These are phyloP conservation scores for Scutellaria barbata DNA, from an alignment of 257 asterid genomes.

Conservation along the genomic window DNA sequence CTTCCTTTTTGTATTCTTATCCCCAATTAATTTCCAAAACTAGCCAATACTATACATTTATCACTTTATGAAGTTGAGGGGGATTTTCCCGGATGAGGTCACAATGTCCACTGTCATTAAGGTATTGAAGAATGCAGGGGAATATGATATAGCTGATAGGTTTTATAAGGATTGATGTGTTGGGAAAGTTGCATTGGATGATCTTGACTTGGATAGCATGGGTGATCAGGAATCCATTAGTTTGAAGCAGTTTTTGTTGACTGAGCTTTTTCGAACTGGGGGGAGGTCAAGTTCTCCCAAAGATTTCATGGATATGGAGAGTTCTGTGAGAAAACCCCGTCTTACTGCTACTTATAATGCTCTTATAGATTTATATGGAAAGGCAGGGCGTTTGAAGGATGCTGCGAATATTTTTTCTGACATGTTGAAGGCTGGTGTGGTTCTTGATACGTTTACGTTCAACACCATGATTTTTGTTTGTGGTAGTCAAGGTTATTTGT, in stretches of 20 bases:
- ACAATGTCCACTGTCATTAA: constrained; percentile 86
- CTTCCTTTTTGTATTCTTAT: too few species aligned
- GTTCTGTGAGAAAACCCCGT: constrained; percentile 51
- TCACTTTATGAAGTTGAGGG: constrained; percentile 83
- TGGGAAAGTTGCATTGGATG: constrained; percentile 72
- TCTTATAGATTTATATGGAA: constrained; percentile 89
- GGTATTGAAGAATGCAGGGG: constrained; percentile 84
- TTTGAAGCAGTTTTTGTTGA: constrained; percentile 80
- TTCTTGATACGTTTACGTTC: constrained; percentile 72
- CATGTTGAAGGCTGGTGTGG: constrained; percentile 82
- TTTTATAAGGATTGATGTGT: constrained; percentile 80
- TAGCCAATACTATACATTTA: too few species aligned
- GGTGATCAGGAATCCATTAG: constrained; percentile 64
- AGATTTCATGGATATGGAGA: too few species aligned
- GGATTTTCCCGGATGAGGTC: constrained; percentile 86
- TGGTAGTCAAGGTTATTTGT: constrained; percentile 89
- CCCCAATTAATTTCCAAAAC: too few species aligned
- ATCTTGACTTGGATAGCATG: constrained; percentile 65
- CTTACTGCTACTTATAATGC: constrained; percentile 84
- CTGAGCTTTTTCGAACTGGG: too few species aligned
- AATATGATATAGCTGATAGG: constrained; percentile 68
- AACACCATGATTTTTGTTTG: constrained; percentile 86
- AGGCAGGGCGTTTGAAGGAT: constrained; percentile 81
- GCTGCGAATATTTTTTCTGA: constrained; percentile 79
- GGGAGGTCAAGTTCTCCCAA: too few species aligned